Conservation (phyloP, 768 basidiomycete species). For the Tulasnella sp. region DNA sequence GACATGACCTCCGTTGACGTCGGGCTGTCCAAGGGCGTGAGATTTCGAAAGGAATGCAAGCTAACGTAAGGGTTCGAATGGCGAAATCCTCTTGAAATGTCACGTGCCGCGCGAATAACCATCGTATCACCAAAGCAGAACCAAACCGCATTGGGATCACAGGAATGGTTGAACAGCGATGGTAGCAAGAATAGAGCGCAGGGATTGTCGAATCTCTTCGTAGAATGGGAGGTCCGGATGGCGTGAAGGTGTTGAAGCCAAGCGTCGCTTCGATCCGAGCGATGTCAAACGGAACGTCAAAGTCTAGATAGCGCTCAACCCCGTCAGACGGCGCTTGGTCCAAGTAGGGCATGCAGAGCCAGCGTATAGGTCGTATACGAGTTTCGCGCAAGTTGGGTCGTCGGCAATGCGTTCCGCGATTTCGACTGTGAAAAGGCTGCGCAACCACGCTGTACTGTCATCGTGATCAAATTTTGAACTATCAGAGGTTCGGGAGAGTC, state of each 20-base stretch:
- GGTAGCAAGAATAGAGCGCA: constrained; percentile 23
- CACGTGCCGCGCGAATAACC: constrained; percentile 21
- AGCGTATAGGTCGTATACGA: constrained; percentile 22
- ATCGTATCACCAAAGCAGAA: constrained; percentile 23
- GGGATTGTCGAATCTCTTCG: background rate
- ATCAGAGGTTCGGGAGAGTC: constrained; percentile 2
- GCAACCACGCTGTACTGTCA: constrained; percentile 5
- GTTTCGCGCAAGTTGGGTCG: constrained; percentile 18
- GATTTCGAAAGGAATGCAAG: too few relatives aligned
- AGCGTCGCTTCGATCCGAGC: constrained; percentile 21
- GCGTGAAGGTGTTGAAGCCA: constrained; percentile 20
- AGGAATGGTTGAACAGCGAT: constrained; percentile 29
- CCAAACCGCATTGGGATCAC: constrained; percentile 21
- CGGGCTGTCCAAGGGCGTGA: too few relatives aligned
- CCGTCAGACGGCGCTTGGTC: background rate
- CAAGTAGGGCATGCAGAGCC: constrained; percentile 18
- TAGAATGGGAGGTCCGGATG: background rate
- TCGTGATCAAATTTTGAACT: constrained; percentile 12
- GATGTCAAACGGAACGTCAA: constrained; percentile 19
- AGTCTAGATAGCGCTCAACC: background rate
- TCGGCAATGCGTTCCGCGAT: constrained; percentile 18
- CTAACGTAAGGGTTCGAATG: too few relatives aligned
- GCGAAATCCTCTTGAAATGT: constrained; percentile 21
- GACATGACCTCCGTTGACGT: too few relatives aligned
- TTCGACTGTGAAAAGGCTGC: background rate